A percentile compares a stretch with the other conserved stretches of the same genome.
phyloP scores from a whole-genome alignment of 139 green algal species.

The Dunaliella sp. region DNA sequence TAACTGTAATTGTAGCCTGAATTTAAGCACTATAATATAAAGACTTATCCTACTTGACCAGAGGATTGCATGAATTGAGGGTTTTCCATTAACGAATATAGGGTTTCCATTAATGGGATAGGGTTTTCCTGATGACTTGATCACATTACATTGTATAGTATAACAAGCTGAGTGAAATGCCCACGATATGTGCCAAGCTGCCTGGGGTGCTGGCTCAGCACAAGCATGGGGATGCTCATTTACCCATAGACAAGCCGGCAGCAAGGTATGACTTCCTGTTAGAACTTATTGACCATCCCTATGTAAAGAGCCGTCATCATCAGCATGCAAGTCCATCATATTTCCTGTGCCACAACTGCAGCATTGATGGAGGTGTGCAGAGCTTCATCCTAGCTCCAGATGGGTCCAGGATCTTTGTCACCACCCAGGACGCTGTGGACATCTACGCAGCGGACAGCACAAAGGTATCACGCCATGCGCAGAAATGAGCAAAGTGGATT shows the following conservation, averaged over 20 bases:
- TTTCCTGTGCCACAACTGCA: background rate
- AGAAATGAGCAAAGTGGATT: background rate
- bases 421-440: background rate
- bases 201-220: background rate
- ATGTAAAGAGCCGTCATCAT: background rate
- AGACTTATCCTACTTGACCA: too few species aligned
- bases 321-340: background rate
- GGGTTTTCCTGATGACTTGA: too few species aligned
- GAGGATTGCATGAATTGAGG: too few species aligned
- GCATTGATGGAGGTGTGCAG: background rate
- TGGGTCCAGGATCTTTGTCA: conserved; percentile 6
- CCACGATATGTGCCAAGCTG: background rate
- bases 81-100: too few species aligned
- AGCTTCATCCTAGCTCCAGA: conserved; percentile 2
- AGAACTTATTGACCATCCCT: too few species aligned
- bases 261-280: background rate
- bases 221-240: background rate
- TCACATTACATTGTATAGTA: too few species aligned
- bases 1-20: too few species aligned
- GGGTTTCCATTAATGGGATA: too few species aligned
- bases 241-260: background rate
- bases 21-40: too few species aligned
- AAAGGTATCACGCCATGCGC: background rate
- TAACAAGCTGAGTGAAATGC: too few species aligned
- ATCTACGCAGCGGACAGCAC: conserved; percentile 5